These are phyloP conservation scores for Aspergillus fructus DNA, from an alignment of 2,329 filamentous ascomycete species.

Conservation along the genomic window DNA sequence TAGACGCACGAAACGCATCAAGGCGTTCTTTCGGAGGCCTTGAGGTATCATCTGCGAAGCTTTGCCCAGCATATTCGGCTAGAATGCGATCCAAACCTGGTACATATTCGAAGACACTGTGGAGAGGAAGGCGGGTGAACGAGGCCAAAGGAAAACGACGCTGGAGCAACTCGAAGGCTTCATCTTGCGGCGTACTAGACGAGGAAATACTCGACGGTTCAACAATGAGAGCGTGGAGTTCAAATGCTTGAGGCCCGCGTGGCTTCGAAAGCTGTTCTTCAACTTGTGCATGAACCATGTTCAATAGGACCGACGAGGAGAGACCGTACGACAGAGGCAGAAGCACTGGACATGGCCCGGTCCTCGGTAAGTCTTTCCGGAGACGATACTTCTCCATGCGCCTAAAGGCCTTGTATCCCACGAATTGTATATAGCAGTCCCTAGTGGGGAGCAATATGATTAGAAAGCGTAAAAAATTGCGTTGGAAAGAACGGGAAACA, in stretches of 20 bases:
- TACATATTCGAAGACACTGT: slow-evolving; percentile 55
- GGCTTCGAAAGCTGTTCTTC: slow-evolving; percentile 64
- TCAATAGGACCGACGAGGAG: slow-evolving; percentile 74
- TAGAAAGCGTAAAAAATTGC: not conserved
- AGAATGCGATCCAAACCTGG: slow-evolving; percentile 34
- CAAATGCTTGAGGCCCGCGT: slow-evolving; percentile 63
- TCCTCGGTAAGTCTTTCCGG: slow-evolving; percentile 33
- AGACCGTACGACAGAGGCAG: slow-evolving; percentile 80
- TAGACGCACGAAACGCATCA: slow-evolving; percentile 54
- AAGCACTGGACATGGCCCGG: slow-evolving; percentile 58
- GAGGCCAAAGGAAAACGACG: slow-evolving; percentile 64
- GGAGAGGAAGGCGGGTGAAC: slow-evolving; percentile 64
- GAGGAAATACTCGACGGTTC: slow-evolving; percentile 36
- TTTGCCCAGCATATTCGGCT: slow-evolving; percentile 27
- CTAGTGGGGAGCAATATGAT: slow-evolving; percentile 40
- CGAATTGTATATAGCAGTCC: slow-evolving; percentile 74
- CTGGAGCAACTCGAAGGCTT: slow-evolving; percentile 49
- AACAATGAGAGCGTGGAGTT: slow-evolving; percentile 52
- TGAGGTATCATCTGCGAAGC: slow-evolving; percentile 27
- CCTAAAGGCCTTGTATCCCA: slow-evolving; percentile 76
- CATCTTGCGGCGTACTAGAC: slow-evolving; percentile 21
- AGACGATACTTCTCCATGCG: slow-evolving; percentile 68
- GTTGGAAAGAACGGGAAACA: slow-evolving; percentile 17
- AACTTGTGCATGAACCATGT: slow-evolving; percentile 71
- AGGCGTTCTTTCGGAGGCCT: slow-evolving; percentile 50